Evolutionary conservation across 768 basidiomycete species (phyloP), one percentile per base, ranked within the genome.

Genomic region (Lentinula lateritia): DNA sequence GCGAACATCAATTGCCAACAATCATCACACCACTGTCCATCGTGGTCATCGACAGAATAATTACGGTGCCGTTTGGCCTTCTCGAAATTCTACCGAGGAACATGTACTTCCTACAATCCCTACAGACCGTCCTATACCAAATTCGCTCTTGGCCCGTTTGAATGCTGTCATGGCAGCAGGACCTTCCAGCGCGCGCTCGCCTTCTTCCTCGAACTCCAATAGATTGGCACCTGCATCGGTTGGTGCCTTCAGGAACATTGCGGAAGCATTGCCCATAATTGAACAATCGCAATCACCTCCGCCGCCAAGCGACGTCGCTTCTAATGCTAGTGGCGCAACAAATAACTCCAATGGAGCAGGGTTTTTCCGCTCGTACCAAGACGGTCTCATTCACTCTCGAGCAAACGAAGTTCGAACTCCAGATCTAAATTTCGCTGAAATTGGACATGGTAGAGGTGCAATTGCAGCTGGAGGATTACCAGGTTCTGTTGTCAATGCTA

Each of bases 381-480:
- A 81, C 28, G 66, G 75, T 9, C 69, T 68, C 15, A 67, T 74
- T n/a, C 73, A 78, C 0, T 74, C 78, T 43, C 71, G 76, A 57
- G 76, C 76, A 65, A 78, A 79, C 62, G 86, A 87, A 46, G 80
- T 83, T 16, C 72, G 85, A 69, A 91, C 88, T 15, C 89, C 88
- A 23, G 90, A 91, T 66, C 78, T 89, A 55, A 80, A 87, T 65
- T 90, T 81, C 63, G 88, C 89, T 5, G 90, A 92, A 69, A 87
- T 90, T 62, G 89, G 88, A 2, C 89, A 90, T 67, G 88, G 88
- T 3, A 80, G 87, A 34, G 88, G 87, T 5, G 74, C 80, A 18
- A 68, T 73, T 16, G 55, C 41, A 55, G 53, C 5, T 18, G 53
- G 36, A 23, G n/a, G 1, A 28, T 13, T 18, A 9, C 20, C 55